These are phyloP conservation scores for Euclidium syriacum DNA, from an alignment of 345 rosid species.

Conservation along the genomic window DNA sequence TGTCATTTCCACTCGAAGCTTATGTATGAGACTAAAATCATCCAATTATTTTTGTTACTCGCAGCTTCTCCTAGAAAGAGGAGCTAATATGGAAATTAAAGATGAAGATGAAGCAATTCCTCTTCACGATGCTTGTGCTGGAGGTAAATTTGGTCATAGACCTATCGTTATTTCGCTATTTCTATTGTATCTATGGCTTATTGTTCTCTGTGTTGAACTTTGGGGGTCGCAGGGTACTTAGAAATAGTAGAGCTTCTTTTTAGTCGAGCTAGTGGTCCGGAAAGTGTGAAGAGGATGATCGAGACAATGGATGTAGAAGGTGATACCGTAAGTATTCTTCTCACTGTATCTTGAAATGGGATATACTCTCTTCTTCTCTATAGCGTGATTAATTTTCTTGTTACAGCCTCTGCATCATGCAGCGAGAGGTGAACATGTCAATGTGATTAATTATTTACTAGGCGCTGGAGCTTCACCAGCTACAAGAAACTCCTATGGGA, in stretches of 20 bases:
- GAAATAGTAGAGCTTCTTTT: constrained; percentile 65
- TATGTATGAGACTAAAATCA: background rate
- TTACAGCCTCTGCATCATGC: constrained; percentile 93
- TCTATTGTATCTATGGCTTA: background rate
- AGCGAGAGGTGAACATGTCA: constrained; percentile 83
- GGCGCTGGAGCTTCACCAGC: constrained; percentile 63
- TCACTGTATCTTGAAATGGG: background rate
- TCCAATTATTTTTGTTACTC: background rate
- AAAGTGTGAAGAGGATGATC: constrained; percentile 59
- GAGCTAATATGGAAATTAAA: constrained; percentile 72
- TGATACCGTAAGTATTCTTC: constrained; percentile 61
- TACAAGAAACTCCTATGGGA: constrained; percentile 50
- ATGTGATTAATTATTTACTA: constrained; percentile 61
- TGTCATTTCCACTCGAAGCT: background rate
- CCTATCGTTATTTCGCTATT: background rate
- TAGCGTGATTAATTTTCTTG: background rate
- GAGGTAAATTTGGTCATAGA: constrained; percentile 42
- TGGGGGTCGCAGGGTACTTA: constrained; percentile 48
- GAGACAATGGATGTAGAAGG: constrained; percentile 73
- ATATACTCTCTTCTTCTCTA: background rate
- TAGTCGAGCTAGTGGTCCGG: constrained; percentile 42
- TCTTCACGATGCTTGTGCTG: constrained; percentile 90
- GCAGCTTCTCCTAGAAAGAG: constrained; percentile 83
- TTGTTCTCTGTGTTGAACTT: background rate
- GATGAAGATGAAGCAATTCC: constrained; percentile 97